These are phyloP conservation scores for Litchi chinensis DNA, from an alignment of 345 rosid genomes.

Conservation along the genomic window DNA sequence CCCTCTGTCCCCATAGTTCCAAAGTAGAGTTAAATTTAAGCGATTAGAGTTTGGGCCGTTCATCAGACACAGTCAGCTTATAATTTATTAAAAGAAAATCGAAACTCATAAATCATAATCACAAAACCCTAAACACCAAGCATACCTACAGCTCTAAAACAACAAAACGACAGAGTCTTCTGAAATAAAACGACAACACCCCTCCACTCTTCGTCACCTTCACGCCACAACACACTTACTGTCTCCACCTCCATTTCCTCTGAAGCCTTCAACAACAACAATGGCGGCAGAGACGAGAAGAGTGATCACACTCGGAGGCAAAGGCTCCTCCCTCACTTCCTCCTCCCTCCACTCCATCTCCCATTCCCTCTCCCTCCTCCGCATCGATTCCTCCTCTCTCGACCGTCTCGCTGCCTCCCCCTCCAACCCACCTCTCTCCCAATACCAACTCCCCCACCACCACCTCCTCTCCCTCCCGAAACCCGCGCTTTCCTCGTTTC, in stretches of 20 bases:
- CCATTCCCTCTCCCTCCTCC: constrained; percentile 41
- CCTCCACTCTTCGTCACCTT: neutral
- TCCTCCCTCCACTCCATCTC: constrained; percentile 50
- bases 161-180: neutral
- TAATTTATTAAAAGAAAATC: too few species aligned
- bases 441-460: constrained; percentile 21
- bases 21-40: too few species aligned
- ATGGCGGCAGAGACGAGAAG: constrained; percentile 40
- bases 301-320: constrained; percentile 49
- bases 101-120: too few species aligned
- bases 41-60: too few species aligned
- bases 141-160: too few species aligned
- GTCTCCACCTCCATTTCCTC: neutral
- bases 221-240: neutral
- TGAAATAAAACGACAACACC: neutral
- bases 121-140: neutral
- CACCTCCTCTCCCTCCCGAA: constrained; percentile 41
- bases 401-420: constrained; percentile 39
- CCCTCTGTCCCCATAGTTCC: too few species aligned
- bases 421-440: constrained; percentile 20
- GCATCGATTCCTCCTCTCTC: constrained; percentile 58
- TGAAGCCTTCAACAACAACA: neutral
- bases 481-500: constrained; percentile 50
- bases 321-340: constrained; percentile 59
- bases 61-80: too few species aligned